phyloP scores from a whole-genome alignment of 1,284 basidiomycete species.

The Chalciporus sp. region DNA sequence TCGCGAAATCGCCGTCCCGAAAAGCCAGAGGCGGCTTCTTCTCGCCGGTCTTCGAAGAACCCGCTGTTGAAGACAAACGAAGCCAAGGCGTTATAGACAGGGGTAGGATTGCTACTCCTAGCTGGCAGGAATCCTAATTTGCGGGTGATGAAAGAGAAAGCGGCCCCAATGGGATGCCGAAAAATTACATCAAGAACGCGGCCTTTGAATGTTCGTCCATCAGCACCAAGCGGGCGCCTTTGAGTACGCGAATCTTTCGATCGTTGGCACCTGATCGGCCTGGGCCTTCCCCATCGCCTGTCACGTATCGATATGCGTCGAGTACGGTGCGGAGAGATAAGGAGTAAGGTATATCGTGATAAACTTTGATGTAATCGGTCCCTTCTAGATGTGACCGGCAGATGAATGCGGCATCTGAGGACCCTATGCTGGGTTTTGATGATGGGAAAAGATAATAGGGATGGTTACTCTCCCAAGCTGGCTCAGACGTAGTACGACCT shows the following conservation, averaged over 20 bases:
- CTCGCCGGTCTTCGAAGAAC: constrained; percentile 13
- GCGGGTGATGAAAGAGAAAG: constrained; percentile 13
- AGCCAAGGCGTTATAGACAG: constrained; percentile 11
- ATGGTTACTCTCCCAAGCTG: constrained; percentile 24
- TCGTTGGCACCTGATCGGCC: constrained; percentile 32
- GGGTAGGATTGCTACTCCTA: constrained; percentile 22
- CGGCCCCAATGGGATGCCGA: constrained; percentile 18
- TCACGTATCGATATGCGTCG: constrained; percentile 45
- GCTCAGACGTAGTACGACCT: constrained; percentile 16
- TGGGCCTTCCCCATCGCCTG: constrained; percentile 5
- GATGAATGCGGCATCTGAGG: constrained; percentile 16
- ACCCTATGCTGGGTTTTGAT: constrained; percentile 6
- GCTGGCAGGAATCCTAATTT: constrained; percentile 20
- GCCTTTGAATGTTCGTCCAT: constrained; percentile 47
- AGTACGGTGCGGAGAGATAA: constrained; percentile 54
- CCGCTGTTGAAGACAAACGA: constrained; percentile 9
- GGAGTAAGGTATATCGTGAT: constrained; percentile 54
- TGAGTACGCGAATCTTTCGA: constrained; percentile 37
- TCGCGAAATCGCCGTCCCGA: constrained; percentile 12
- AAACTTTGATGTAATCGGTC: constrained; percentile 62
- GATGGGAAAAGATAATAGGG: constrained; percentile 13
- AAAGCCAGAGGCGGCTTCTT: constrained; percentile 12
- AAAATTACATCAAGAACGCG: constrained; percentile 42
- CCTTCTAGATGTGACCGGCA: constrained; percentile 30
- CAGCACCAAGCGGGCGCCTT: constrained; percentile 40